These are phyloP conservation scores for Penicillium egyptiacum DNA, from an alignment of 495 filamentous ascomycete species.

Conservation along the genomic window DNA sequence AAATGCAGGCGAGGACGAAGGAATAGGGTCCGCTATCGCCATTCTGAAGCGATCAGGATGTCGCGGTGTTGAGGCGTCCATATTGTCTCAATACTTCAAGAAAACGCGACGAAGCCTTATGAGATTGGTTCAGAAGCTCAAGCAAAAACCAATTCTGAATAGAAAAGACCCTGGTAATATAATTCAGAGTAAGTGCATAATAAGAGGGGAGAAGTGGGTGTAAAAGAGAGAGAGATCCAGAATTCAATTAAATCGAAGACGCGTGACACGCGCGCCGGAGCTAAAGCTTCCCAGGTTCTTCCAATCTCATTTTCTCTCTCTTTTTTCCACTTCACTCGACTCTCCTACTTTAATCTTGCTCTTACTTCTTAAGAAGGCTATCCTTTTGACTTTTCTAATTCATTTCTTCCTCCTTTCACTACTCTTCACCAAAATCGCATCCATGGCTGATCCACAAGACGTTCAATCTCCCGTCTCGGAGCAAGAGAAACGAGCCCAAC, in stretches of 20 bases:
- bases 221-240: not conserved
- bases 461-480: constrained; percentile 6
- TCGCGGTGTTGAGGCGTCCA: constrained; percentile 32
- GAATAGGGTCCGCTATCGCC: constrained; percentile 57
- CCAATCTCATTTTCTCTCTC: not conserved
- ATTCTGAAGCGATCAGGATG: constrained; percentile 33
- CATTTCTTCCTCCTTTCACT: not conserved
- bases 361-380: not conserved
- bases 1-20: constrained; percentile 88
- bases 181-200: not conserved
- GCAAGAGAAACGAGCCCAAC: constrained; percentile 28
- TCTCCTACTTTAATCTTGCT: not conserved
- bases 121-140: not conserved
- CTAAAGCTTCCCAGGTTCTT: constrained; percentile 4
- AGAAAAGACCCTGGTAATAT: not conserved
- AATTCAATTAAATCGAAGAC: constrained; percentile 18
- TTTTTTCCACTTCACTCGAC: constrained; percentile 4
- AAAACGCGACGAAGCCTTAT: not conserved
- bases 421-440: not conserved
- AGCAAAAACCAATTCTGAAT: not conserved
- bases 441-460: constrained; percentile 25
- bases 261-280: constrained; percentile 22
- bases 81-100: constrained; percentile 9
- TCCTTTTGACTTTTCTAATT: not conserved
- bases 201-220: not conserved